Conservation (phyloP, 1,284 basidiomycete genomes). For the Austropuccinia psidii region DNA sequence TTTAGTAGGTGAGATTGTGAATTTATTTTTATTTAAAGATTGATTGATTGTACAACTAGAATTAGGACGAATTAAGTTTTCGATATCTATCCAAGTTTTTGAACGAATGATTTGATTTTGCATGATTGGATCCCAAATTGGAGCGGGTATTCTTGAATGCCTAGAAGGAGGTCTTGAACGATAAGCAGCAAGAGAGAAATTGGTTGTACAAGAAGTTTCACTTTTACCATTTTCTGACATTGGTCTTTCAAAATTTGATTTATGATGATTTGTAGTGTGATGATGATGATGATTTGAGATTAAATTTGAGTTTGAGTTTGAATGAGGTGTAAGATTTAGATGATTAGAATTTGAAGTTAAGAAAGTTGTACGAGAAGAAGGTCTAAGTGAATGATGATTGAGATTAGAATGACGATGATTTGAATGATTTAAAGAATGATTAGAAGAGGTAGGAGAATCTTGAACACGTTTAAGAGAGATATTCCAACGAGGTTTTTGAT, state of each 20-base stretch:
- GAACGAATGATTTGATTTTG: too few relatives aligned
- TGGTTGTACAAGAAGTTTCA: conserved; percentile 10
- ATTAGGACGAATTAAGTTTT: too few relatives aligned
- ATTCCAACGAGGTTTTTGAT: conserved; percentile 33
- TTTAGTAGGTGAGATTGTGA: too few relatives aligned
- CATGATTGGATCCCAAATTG: conserved; percentile 11
- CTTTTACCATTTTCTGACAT: background rate
- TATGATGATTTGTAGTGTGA: too few relatives aligned
- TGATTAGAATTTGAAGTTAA: background rate
- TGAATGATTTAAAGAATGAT: background rate
- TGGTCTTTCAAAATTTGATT: background rate
- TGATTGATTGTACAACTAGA: too few relatives aligned
- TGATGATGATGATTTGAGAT: too few relatives aligned
- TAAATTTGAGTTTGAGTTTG: too few relatives aligned
- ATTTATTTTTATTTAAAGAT: too few relatives aligned
- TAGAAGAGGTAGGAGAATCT: background rate
- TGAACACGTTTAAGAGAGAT: conserved; percentile 29
- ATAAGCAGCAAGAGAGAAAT: background rate
- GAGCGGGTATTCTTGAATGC: conserved; percentile 18
- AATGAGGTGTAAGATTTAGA: background rate
- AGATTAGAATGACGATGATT: too few relatives aligned
- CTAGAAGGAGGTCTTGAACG: conserved; percentile 11
- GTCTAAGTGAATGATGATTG: too few relatives aligned
- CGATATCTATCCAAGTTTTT: too few relatives aligned
- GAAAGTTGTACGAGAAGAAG: too few relatives aligned